Percentiles rank a stretch among this genome's conserved stretches.
Conservation (phyloP, 1,284 basidiomycete genomes). For the Wallemia mellicola region DNA sequence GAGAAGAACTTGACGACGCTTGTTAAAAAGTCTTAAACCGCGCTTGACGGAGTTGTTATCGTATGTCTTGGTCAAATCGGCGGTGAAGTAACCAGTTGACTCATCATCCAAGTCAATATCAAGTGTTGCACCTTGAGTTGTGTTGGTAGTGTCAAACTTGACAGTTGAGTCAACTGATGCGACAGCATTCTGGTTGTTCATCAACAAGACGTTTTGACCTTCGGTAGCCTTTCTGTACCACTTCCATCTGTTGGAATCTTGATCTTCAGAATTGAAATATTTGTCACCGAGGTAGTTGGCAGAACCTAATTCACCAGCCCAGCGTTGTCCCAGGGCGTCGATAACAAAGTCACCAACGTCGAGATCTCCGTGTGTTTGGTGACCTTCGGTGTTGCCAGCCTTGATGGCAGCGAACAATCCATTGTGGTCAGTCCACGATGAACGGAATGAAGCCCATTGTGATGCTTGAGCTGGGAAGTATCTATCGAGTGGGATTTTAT, state of each 20-base stretch:
- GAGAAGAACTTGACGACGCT: constrained; percentile 60
- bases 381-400: constrained; percentile 26
- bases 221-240: constrained; percentile 92
- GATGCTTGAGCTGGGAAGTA: constrained; percentile 39
- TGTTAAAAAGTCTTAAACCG: constrained; percentile 62
- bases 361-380: constrained; percentile 1
- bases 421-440: constrained; percentile 63
- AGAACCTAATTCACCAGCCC: constrained; percentile 80
- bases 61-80: constrained; percentile 55
- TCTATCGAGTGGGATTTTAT: constrained; percentile 46
- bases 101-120: constrained; percentile 24
- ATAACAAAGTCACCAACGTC: constrained; percentile 82
- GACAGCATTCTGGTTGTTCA: constrained; percentile 50
- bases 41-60: constrained; percentile 43
- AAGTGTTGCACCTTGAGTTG: constrained; percentile 42
- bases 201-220: constrained; percentile 79
- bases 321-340: constrained; percentile 76
- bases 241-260: constrained; percentile 41
- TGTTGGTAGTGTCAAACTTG: constrained; percentile 27
- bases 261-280: constrained; percentile 42
- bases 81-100: constrained; percentile 57
- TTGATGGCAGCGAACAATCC: constrained; percentile 68
- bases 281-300: constrained; percentile 41
- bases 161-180: constrained; percentile 28
- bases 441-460: constrained; percentile 73